A percentile compares a stretch with the other conserved stretches of the same genome.
These are phyloP conservation scores for Xylaria sp. DNA, from an alignment of 2,329 filamentous ascomycete species.

Conservation along the genomic window DNA sequence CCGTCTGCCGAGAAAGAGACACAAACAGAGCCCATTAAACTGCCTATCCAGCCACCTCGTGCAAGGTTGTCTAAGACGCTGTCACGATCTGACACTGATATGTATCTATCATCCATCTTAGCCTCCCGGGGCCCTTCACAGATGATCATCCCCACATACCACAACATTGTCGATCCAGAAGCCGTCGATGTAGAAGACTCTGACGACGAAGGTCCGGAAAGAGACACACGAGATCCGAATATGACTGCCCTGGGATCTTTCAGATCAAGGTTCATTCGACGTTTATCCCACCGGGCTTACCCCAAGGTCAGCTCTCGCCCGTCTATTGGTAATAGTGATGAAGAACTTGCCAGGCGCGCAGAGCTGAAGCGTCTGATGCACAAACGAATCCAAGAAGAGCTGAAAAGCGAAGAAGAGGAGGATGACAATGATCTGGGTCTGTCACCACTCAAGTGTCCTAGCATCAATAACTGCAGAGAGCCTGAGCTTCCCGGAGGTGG, in stretches of 20 bases:
- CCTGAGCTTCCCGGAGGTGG: constrained; percentile 45
- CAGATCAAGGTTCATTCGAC: constrained; percentile 51
- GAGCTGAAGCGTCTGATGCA: constrained; percentile 62
- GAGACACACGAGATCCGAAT: constrained; percentile 33
- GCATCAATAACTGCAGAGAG: constrained; percentile 38
- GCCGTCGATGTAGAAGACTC: constrained; percentile 51
- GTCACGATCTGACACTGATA: constrained; percentile 30
- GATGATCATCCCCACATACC: constrained; percentile 33
- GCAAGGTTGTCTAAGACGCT: constrained; percentile 33
- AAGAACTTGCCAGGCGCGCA: constrained; percentile 60
- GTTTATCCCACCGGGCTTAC: constrained; percentile 53
- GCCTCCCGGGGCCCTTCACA: constrained; percentile 31
- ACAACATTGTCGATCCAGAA: constrained; percentile 37
- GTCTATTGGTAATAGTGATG: constrained; percentile 54
- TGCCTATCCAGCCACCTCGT: constrained; percentile 34
- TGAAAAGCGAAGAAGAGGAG: constrained; percentile 56
- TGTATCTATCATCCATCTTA: constrained; percentile 30
- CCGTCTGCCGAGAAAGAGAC: constrained; percentile 26
- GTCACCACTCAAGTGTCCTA: constrained; percentile 34
- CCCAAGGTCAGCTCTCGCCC: constrained; percentile 48
- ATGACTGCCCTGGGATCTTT: constrained; percentile 52
- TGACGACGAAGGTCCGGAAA: constrained; percentile 34
- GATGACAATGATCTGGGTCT: constrained; percentile 43
- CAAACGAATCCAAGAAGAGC: constrained; percentile 63
- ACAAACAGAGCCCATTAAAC: constrained; percentile 26